These are phyloP conservation scores for Septoria linicola DNA, from an alignment of 2,329 filamentous ascomycete species.

Conservation along the genomic window DNA sequence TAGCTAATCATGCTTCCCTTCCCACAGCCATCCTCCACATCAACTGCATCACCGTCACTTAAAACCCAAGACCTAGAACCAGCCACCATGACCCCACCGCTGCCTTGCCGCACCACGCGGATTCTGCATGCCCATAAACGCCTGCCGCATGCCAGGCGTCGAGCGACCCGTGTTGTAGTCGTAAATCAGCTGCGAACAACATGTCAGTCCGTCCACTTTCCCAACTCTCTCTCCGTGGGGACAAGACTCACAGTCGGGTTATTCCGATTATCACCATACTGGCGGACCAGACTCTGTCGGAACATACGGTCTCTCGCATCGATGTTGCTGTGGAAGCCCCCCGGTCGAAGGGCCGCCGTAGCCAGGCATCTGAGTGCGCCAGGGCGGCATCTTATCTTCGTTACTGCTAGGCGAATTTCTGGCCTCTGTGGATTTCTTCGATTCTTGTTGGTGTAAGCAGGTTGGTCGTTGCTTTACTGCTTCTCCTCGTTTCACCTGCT, in stretches of 20 bases:
- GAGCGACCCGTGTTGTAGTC: conserved; percentile 2
- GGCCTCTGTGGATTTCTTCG: too few species aligned
- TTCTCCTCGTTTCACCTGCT: too few species aligned
- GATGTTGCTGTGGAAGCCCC: conserved; percentile 4
- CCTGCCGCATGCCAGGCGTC: neutral
- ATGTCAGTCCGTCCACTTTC: too few species aligned
- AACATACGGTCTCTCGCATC: neutral
- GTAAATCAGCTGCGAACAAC: neutral
- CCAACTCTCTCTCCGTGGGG: neutral
- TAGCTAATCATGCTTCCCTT: too few species aligned
- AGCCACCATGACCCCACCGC: neutral
- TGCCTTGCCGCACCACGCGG: conserved; percentile 1
- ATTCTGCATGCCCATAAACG: conserved; percentile 7
- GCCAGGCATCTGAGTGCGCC: too few species aligned
- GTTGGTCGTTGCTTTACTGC: too few species aligned
- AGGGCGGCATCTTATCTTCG: too few species aligned
- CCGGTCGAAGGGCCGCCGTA: neutral
- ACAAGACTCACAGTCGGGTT: neutral
- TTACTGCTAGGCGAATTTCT: too few species aligned
- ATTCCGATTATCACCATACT: neutral
- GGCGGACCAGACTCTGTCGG: neutral
- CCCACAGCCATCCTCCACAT: too few species aligned
- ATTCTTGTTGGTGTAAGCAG: too few species aligned
- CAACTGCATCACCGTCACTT: too few species aligned
- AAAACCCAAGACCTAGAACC: too few species aligned